Evolutionary conservation across 1,284 basidiomycete species (phyloP), one percentile per base, ranked within the genome.

Genomic region (Leccinum fallax): DNA sequence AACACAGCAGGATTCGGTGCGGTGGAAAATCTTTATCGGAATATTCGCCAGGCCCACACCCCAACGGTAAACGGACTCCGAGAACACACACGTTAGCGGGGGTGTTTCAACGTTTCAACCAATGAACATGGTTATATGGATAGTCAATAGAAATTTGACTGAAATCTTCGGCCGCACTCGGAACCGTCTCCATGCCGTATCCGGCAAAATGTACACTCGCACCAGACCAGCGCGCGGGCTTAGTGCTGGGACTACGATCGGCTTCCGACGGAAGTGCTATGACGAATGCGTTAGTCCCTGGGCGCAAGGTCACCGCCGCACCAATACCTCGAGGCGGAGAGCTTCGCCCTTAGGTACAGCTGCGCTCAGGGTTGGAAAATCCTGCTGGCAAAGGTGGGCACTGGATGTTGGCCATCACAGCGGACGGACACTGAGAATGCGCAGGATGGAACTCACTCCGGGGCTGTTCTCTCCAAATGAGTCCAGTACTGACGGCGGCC

Each of bases 281-380:
- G 74, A 75, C 70, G 69, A 74, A 68, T 72, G 55, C 65, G 64
- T 64, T 59, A 53, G 67, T 69, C 63, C 64, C 65, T 68, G 63
- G 71, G 69, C 74, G 74, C 71, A 74, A 75, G 62, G 60, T 59
- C 60, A 53, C 62, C 60, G 67, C 73, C 73, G 69, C 75, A 74
- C 74, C 60, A 46, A 74, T 69, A 66, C 73, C 73, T 75, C 72
- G 72, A 77, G 72, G 72, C 74, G 36, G 16, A 62, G 66, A 65
- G 49, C 58, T 68, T 76, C 64, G 48, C 69, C 55, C 57, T 77
- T 74, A 73, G 74, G 74, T 76, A 74, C 63, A 68, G 66, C 71
- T 65, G 57, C 70, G 67, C 58, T 70, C 72, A 77, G 71, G 75
- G 72, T 73, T 75, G 46, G 75, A 53, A 68, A 61, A 55, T 61